Evolutionary conservation across 345 rosid genomes (phyloP).

Genomic region (Angophora floribunda): DNA sequence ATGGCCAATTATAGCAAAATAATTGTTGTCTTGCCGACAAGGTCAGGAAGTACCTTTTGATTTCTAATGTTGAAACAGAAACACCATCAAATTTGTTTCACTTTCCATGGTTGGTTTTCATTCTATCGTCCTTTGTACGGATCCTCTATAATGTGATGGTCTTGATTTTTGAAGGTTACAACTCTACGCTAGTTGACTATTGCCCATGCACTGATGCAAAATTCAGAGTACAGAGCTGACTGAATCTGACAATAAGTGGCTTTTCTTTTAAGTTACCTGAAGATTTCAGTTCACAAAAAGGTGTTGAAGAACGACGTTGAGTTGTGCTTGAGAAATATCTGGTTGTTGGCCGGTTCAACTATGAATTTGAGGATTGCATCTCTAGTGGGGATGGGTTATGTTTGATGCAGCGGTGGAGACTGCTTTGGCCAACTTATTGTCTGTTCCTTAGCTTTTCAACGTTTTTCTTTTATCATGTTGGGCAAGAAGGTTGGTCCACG

Average conservation of each 20-base stretch:
- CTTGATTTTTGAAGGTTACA: too few species aligned
- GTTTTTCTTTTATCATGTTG: neutral
- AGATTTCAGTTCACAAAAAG: neutral
- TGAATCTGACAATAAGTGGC: neutral
- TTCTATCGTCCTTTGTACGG: neutral
- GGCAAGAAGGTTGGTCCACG: neutral
- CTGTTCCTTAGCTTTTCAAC: neutral
- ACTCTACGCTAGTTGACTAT: neutral
- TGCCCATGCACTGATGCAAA: neutral
- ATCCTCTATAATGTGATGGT: too few species aligned
- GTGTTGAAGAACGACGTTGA: neutral
- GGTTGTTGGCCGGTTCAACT: neutral
- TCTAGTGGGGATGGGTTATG: neutral
- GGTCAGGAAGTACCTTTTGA: neutral
- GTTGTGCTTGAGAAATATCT: neutral
- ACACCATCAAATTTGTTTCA: neutral
- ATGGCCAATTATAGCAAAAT: neutral
- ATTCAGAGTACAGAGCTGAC: neutral
- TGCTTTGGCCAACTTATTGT: neutral
- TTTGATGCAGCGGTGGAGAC: neutral
- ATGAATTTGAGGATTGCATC: neutral
- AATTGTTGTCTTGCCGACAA: neutral
- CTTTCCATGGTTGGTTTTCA: neutral
- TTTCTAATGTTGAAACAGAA: neutral
- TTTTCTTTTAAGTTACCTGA: neutral